Evolutionary conservation across 2,329 filamentous ascomycete species (phyloP).

Genomic region (Pseudocercospora macadamiae): DNA sequence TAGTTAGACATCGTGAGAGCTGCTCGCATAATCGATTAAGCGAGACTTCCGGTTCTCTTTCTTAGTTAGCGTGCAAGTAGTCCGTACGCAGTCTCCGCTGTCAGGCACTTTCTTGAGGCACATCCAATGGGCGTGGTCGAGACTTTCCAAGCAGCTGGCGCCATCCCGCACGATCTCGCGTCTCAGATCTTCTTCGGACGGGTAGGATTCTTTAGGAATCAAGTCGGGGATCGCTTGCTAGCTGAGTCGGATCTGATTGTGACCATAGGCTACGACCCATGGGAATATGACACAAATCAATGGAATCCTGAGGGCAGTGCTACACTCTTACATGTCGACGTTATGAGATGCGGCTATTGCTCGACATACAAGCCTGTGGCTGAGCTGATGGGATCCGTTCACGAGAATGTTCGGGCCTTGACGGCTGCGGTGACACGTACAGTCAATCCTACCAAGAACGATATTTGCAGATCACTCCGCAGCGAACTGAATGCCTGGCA

Average conservation of each 20-base stretch:
- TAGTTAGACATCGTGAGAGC: constrained; percentile 39
- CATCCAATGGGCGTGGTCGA: constrained; percentile 53
- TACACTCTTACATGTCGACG: too few relatives aligned
- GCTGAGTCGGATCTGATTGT: constrained; percentile 49
- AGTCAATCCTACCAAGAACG: constrained; percentile 41
- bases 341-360: too few relatives aligned
- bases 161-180: constrained; percentile 48
- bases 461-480: constrained; percentile 39
- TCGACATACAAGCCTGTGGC: too few relatives aligned
- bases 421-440: constrained; percentile 39
- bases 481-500: constrained; percentile 44
- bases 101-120: constrained; percentile 47
- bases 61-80: constrained; percentile 50
- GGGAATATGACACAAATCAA: constrained; percentile 51
- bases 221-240: constrained; percentile 51
- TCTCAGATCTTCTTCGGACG: constrained; percentile 51
- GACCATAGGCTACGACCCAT: constrained; percentile 52
- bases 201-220: constrained; percentile 54
- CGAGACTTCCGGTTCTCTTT: constrained; percentile 48
- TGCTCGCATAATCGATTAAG: constrained; percentile 37
- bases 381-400: constrained; percentile 49
- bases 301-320: constrained; percentile 50
- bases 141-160: constrained; percentile 55
- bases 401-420: constrained; percentile 45
- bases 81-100: constrained; percentile 44